A percentile compares a stretch with the other conserved stretches of the same genome.
Evolutionary conservation across 2,329 filamentous ascomycete species (phyloP).

Genomic region (Colletotrichum cuscutae): DNA sequence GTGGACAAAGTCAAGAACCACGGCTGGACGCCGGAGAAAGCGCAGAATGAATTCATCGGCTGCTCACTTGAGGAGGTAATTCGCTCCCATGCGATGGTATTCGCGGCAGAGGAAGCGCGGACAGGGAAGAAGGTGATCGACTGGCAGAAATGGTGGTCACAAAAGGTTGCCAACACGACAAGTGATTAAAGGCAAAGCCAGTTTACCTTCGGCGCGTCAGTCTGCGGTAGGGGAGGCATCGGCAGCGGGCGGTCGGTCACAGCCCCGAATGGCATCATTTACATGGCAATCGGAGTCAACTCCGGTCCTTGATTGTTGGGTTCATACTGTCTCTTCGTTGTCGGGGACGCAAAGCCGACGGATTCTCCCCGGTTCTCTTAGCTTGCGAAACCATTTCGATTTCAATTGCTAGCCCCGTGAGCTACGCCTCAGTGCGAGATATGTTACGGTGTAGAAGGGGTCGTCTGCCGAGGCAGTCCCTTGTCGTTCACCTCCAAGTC

Average conservation of each 20-base stretch:
- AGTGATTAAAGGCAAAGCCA: not conserved
- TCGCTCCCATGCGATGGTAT: constrained; percentile 91
- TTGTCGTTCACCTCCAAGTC: not conserved
- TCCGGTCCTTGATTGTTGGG: not conserved
- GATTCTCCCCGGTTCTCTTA: constrained; percentile 2
- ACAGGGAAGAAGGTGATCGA: constrained; percentile 74
- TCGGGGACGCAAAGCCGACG: constrained; percentile 5
- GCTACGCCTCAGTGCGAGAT: not conserved
- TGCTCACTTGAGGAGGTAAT: constrained; percentile 88
- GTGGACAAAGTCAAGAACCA: constrained; percentile 82
- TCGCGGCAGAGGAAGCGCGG: constrained; percentile 91
- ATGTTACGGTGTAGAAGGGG: not conserved
- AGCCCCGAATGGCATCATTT: not conserved
- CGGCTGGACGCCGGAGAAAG: constrained; percentile 71
- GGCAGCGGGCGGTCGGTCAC: not conserved
- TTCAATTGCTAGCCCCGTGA: not conserved
- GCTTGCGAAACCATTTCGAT: not conserved
- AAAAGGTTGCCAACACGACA: constrained; percentile 39
- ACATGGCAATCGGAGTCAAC: not conserved
- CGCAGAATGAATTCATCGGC: constrained; percentile 81
- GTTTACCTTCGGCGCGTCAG: not conserved
- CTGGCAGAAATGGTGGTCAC: constrained; percentile 81
- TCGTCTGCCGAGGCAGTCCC: not conserved
- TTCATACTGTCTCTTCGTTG: not conserved
- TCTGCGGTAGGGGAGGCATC: not conserved